Base-by-base conservation (phyloP, 495 filamentous ascomycete genomes). In the Parathielavia hyrcaniae region DNA sequence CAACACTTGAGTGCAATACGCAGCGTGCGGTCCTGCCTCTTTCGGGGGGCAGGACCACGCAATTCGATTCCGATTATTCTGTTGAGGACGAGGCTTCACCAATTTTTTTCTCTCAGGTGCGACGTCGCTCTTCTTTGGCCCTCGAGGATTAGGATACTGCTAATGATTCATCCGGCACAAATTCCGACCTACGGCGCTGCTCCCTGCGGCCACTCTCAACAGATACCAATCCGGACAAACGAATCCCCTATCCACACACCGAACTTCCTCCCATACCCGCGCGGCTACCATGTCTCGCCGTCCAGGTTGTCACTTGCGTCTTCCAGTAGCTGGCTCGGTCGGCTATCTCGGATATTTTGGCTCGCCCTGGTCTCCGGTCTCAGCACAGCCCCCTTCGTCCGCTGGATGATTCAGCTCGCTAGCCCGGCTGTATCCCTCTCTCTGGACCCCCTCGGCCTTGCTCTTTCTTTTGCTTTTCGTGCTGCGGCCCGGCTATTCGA, bases 11-110 rank as follows among this genome's bases (percentile, higher is more conserved):
- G 91, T 96, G 87, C 91, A 92, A 97, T 97, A 90, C 89, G 91
- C 90, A 82, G 92, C 90, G 85, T 96, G 79, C 80, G 78, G 65
- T 70, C 67, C 73, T 64, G 69, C 56, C 22, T 26, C 56, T 7
- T 51, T 19, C 13, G n/a, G 55, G 67, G 70, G 53, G 6, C 60
- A 67, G 68, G 72, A 67, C 68, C 80, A 84, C 86, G 90, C 84
- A 86, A 96, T 95, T 95, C 90, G 87, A 97, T 96, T 96, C 91
- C 88, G 89, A 92, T 93, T 83, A 93, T 83, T 90, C 87, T 86
- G 86, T 81, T 82, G 85, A 81, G 89, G 86, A 62, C 80, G 86
- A 81, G 81, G 83, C 84, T 88, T 88, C 85, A 81, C 66, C 67
- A 62, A 67, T 71, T 77, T 64, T 60, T 67, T 62, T 63, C 58